Evolutionary conservation across 768 basidiomycete species (phyloP).

Genomic region (Suillus subluteus): DNA sequence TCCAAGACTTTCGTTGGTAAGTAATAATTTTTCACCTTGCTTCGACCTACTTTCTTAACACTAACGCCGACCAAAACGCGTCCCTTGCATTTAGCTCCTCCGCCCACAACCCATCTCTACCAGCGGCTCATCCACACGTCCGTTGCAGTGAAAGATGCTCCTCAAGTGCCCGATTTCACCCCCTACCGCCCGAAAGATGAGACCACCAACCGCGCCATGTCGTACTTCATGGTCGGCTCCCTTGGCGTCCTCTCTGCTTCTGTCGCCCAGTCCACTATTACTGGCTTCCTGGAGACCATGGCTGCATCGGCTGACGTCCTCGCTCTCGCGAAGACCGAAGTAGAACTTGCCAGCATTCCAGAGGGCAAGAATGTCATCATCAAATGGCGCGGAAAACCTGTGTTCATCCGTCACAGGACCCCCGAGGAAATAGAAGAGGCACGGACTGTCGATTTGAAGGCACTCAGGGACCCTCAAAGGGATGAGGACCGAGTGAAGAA

Average conservation of each 20-base stretch:
- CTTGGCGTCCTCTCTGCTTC: conserved; percentile 94
- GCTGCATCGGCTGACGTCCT: conserved; percentile 97
- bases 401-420: conserved; percentile 98
- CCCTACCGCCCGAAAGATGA: conserved; percentile 75
- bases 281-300: conserved; percentile 96
- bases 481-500: conserved; percentile 90
- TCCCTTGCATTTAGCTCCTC: conserved; percentile 39
- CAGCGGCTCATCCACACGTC: conserved; percentile 83
- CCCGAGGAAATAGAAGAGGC: conserved; percentile 92
- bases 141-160: conserved; percentile 64
- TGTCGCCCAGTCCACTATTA: conserved; percentile 89
- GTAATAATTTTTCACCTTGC: conserved; percentile 24
- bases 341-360: conserved; percentile 87
- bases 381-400: conserved; percentile 99
- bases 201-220: conserved; percentile 71
- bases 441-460: conserved; percentile 80
- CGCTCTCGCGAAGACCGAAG: conserved; percentile 96
- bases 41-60: conserved; percentile 15
- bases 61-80: conserved; percentile 22
- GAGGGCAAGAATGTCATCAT: conserved; percentile 98
- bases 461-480: conserved; percentile 87
- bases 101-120: conserved; percentile 57
- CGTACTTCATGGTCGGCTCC: conserved; percentile 90
- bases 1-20: conserved; percentile 69
- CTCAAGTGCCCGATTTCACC: conserved; percentile 88